Evolutionary conservation across 2,329 filamentous ascomycete genomes (phyloP).

Genomic region (Fusarium sp.): DNA sequence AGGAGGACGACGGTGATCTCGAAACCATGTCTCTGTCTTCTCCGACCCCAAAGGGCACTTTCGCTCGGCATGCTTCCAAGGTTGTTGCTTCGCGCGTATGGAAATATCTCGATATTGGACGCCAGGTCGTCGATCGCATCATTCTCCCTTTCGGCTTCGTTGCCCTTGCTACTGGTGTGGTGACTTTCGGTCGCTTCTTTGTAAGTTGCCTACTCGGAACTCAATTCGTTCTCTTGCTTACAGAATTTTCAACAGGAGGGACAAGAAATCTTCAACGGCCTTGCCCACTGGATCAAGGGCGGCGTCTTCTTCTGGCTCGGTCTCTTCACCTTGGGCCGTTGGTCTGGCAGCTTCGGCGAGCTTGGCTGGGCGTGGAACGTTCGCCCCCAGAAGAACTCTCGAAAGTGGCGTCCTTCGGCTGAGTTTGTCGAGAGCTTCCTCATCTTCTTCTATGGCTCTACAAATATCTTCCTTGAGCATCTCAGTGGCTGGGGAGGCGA

Average conservation of each 20-base stretch:
- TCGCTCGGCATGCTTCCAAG: slow-evolving; percentile 69
- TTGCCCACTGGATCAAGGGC: slow-evolving; percentile 96
- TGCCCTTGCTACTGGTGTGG: slow-evolving; percentile 78
- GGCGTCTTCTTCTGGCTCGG: slow-evolving; percentile 97
- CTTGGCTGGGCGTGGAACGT: slow-evolving; percentile 97
- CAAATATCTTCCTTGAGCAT: slow-evolving; percentile 94
- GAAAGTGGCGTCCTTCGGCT: slow-evolving; percentile 81
- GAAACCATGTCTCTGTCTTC: slow-evolving; percentile 46
- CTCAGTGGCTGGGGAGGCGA: slow-evolving; percentile 78
- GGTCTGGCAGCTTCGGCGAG: slow-evolving; percentile 91
- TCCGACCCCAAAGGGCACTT: slow-evolving; percentile 62
- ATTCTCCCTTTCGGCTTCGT: slow-evolving; percentile 86
- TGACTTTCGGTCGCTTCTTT: slow-evolving; percentile 87
- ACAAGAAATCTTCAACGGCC: slow-evolving; percentile 80
- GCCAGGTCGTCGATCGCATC: slow-evolving; percentile 80
- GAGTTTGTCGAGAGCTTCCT: slow-evolving; percentile 93
- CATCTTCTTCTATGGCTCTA: slow-evolving; percentile 91
- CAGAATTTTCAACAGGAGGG: slow-evolving; percentile 68
- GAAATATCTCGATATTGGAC: slow-evolving; percentile 71
- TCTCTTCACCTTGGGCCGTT: slow-evolving; percentile 87
- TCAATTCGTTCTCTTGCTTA: slow-evolving; percentile 9
- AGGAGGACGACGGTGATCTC: slow-evolving; percentile 64
- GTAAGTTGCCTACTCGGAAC: slow-evolving; percentile 66
- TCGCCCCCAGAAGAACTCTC: slow-evolving; percentile 72
- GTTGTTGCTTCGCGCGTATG: slow-evolving; percentile 72